Base-by-base conservation (phyloP, 805 yeast species). In the Saccharomycopsis fermentans region DNA sequence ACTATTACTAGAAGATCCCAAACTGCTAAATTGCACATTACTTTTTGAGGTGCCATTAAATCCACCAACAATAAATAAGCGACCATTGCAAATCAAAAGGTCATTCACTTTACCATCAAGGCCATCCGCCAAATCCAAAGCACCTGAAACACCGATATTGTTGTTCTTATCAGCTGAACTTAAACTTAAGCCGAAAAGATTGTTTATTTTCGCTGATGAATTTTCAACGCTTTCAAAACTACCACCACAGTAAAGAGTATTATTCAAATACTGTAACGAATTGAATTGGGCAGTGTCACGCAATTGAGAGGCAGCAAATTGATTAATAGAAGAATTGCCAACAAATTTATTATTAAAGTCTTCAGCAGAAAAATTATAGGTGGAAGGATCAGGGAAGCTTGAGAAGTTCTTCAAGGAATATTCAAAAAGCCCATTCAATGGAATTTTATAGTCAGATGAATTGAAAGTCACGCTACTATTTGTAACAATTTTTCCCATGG, bases 381-480 rank as follows among this genome's bases (percentile, higher is more conserved):
- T 66, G 27, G 69, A 63, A 12, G 65, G 62, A 5, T 68, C 52
- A 8, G 86, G 73, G 68, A 86, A 89, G 4, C 68, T 54, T 9
- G 85, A 73, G 68, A 87, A 89, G 68, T 90, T 90, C 1, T 80
- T 70, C 39, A 83, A 71, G 0, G 89, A 83, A 69, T 85, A 94
- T 71, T 92, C 97, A 67, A 92, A 89, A 21, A 92, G 65, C 9
- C 96, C 96, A 68, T 87, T 86, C 55, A 91, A 68, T 1, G 75
- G 66, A 36, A 82, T 65, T 37, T 67, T 61, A 57, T 64, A 54
- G 55, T 59, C 21, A 6, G 55, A 35, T 56, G 58, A 6, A 62
- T 63, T 43, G 65, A 60, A 56, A 60, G 64, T 21, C 56, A 56
- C 52, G 48, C 52, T 36, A 11, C 60, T 55, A 48, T 58, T 56